Percentiles rank a stretch among this genome's conserved stretches.
phyloP scores from a whole-genome alignment of 2,329 filamentous ascomycete genomes.

The Colletotrichum echinochloae region DNA sequence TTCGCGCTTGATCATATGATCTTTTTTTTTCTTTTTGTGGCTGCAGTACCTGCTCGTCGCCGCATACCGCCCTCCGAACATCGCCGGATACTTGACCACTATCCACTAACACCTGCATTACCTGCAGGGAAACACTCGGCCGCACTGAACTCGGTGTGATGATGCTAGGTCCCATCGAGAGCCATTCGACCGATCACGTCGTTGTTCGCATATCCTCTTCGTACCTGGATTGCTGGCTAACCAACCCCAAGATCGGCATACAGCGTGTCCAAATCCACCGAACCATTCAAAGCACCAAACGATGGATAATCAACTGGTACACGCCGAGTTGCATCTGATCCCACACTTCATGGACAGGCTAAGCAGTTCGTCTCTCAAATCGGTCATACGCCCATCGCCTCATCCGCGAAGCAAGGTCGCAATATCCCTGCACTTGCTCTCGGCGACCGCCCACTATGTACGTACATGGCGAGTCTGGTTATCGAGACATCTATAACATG shows the following conservation, averaged over 20 bases:
- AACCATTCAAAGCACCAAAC: constrained; percentile 2
- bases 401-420: not conserved
- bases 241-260: not conserved
- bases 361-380: constrained; percentile 32
- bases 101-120: constrained; percentile 8
- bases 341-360: constrained; percentile 8
- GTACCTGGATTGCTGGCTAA: not conserved
- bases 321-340: constrained; percentile 15
- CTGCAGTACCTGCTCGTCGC: constrained; percentile 16
- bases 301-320: constrained; percentile 7
- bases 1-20: constrained; percentile 28
- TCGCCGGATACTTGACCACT: constrained; percentile 14
- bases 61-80: constrained; percentile 9
- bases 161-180: constrained; percentile 1
- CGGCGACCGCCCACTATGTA: constrained; percentile 13
- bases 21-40: constrained; percentile 30
- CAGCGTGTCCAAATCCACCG: constrained; percentile 11
- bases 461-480: constrained; percentile 5
- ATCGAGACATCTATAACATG: constrained; percentile 8
- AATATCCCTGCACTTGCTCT: constrained; percentile 18
- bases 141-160: constrained; percentile 15
- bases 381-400: constrained; percentile 1
- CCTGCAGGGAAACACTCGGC: constrained; percentile 5
- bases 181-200: not conserved
- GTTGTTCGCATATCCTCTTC: not conserved